Percentiles rank a stretch among this genome's conserved stretches.
Evolutionary conservation across 2,329 filamentous ascomycete genomes (phyloP).

Genomic region (Claviceps arundinis): DNA sequence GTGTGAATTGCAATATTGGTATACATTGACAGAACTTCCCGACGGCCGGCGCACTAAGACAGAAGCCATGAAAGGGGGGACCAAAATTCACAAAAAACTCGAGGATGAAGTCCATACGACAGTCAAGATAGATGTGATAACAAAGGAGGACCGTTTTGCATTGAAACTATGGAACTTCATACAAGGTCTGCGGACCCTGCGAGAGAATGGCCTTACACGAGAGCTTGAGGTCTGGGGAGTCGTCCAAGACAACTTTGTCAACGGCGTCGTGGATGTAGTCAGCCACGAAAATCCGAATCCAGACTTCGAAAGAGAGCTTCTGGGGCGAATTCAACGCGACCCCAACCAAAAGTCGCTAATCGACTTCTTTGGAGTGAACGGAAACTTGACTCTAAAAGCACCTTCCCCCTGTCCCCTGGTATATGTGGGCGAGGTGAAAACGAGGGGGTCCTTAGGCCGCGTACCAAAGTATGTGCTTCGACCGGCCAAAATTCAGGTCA

Average conservation of each 20-base stretch:
- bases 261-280: slow-evolving; percentile 80
- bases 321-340: slow-evolving; percentile 14
- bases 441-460: slow-evolving; percentile 53
- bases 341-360: slow-evolving; percentile 26
- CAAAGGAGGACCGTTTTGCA: slow-evolving; percentile 71
- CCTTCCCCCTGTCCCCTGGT: slow-evolving; percentile 21
- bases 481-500: slow-evolving; percentile 74
- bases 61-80: slow-evolving; percentile 71
- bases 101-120: slow-evolving; percentile 76
- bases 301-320: slow-evolving; percentile 49
- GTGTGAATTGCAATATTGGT: slow-evolving; percentile 93
- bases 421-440: slow-evolving; percentile 89
- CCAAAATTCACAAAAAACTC: slow-evolving; percentile 64
- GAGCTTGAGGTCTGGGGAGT: slow-evolving; percentile 79
- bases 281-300: slow-evolving; percentile 64
- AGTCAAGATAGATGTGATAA: slow-evolving; percentile 57
- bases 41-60: slow-evolving; percentile 65
- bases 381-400: slow-evolving; percentile 2
- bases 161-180: slow-evolving; percentile 83
- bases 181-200: slow-evolving; percentile 63
- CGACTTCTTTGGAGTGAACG: slow-evolving; percentile 24
- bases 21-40: slow-evolving; percentile 59
- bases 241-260: slow-evolving; percentile 69
- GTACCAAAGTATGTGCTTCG: slow-evolving; percentile 53
- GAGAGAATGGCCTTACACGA: slow-evolving; percentile 57